Conservation (phyloP, 2,329 filamentous ascomycete genomes). For the Neurospora sp. region DNA sequence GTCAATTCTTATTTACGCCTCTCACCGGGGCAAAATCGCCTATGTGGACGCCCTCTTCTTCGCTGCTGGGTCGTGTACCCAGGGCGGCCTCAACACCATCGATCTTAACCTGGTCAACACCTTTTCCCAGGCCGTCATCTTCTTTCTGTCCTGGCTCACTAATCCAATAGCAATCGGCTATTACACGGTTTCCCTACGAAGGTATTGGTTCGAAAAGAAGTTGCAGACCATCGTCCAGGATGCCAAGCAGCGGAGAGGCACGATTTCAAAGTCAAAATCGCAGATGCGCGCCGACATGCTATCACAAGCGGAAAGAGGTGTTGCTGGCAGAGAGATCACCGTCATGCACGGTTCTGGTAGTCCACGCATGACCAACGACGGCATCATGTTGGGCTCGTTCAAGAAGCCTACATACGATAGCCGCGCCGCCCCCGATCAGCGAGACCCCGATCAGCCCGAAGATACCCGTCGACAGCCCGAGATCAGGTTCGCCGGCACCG, state of each 20-base stretch:
- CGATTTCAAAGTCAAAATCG: slow-evolving; percentile 51
- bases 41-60: slow-evolving; percentile 91
- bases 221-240: slow-evolving; percentile 78
- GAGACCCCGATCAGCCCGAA: background rate
- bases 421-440: background rate
- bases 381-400: slow-evolving; percentile 33
- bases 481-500: slow-evolving; percentile 61
- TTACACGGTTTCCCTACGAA: slow-evolving; percentile 78
- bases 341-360: slow-evolving; percentile 51
- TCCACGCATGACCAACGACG: slow-evolving; percentile 50
- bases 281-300: slow-evolving; percentile 33
- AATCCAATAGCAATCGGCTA: slow-evolving; percentile 81
- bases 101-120: slow-evolving; percentile 58
- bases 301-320: slow-evolving; percentile 45
- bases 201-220: slow-evolving; percentile 97
- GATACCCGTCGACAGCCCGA: slow-evolving; percentile 21
- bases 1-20: slow-evolving; percentile 66
- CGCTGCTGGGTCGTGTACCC: slow-evolving; percentile 74
- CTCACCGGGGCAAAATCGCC: slow-evolving; percentile 43
- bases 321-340: slow-evolving; percentile 55
- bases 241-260: slow-evolving; percentile 55
- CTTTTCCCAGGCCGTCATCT: slow-evolving; percentile 66
- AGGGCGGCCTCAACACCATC: slow-evolving; percentile 82
- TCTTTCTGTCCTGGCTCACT: slow-evolving; percentile 59
- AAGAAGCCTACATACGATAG: slow-evolving; percentile 2